A percentile compares a stretch with the other conserved stretches of the same genome.
Evolutionary conservation across 495 filamentous ascomycete species (phyloP).

Genomic region (Amphirosellinia nigrospora): DNA sequence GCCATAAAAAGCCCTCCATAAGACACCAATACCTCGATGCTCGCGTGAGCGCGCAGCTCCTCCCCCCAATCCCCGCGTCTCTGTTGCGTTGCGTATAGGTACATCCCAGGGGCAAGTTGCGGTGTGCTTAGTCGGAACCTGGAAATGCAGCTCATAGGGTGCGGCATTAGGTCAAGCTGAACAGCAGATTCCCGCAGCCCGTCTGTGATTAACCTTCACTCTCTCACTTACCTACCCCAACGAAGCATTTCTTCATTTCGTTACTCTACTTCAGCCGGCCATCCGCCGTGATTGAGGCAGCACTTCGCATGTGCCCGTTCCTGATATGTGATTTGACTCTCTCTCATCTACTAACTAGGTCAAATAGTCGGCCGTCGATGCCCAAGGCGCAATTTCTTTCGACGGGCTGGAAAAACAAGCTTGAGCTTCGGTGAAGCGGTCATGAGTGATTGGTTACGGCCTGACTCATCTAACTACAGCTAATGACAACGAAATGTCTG

Average conservation of each 20-base stretch:
- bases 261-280: neutral
- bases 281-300: constrained; percentile 10
- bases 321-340: too few relatives aligned
- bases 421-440: constrained; percentile 14
- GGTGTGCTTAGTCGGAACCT: constrained; percentile 13
- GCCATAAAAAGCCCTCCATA: constrained; percentile 10
- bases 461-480: constrained; percentile 10
- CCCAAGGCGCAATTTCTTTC: constrained; percentile 2
- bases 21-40: constrained; percentile 2
- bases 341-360: neutral
- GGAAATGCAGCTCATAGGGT: constrained; percentile 5
- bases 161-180: constrained; percentile 17
- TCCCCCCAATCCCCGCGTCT: neutral
- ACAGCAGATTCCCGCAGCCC: constrained; percentile 11
- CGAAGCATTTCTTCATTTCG: constrained; percentile 4
- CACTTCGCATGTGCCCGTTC: too few relatives aligned
- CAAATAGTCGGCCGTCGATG: neutral
- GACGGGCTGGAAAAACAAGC: neutral
- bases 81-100: neutral
- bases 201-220: constrained; percentile 17
- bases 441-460: constrained; percentile 11
- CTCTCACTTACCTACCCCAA: constrained; percentile 9
- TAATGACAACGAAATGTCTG: constrained; percentile 13
- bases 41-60: neutral
- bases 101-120: constrained; percentile 22